Percentiles rank a stretch among this genome's conserved stretches.
These are phyloP conservation scores for Rubia tinctorum DNA, from an alignment of 305 asterid species.

Conservation along the genomic window DNA sequence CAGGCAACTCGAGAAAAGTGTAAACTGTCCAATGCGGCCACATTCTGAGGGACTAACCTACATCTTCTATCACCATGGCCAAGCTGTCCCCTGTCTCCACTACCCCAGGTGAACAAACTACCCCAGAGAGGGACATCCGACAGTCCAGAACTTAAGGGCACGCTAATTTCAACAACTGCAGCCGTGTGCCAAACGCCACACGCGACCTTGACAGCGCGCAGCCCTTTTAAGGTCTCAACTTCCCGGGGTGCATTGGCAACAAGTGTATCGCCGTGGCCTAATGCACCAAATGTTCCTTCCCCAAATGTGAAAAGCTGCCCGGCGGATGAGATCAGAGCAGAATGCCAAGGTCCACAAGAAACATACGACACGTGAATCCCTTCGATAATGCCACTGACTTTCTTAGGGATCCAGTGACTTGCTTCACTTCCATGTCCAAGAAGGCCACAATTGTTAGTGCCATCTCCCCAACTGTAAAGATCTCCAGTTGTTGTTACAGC, in stretches of 20 bases:
- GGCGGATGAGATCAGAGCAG: slow-evolving; percentile 57
- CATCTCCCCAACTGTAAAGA: slow-evolving; percentile 86
- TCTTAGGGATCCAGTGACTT: slow-evolving; percentile 84
- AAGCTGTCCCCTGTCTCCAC: slow-evolving; percentile 71
- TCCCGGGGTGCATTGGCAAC: slow-evolving; percentile 46
- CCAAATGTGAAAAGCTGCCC: slow-evolving; percentile 79
- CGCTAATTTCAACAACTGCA: slow-evolving; percentile 55
- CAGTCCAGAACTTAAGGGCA: slow-evolving; percentile 23
- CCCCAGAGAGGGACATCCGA: slow-evolving; percentile 33
- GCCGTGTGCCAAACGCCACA: slow-evolving; percentile 98
- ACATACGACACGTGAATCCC: slow-evolving; percentile 67
- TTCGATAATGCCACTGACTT: slow-evolving; percentile 53
- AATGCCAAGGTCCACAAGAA: slow-evolving; percentile 95
- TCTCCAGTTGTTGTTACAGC: slow-evolving; percentile 82
- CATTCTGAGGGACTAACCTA: slow-evolving; percentile 46
- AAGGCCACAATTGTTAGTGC: slow-evolving; percentile 48
- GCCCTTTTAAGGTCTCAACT: slow-evolving; percentile 66
- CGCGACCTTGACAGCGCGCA: slow-evolving; percentile 48
- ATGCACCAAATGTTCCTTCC: slow-evolving; percentile 87
- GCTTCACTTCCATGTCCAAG: slow-evolving; percentile 73
- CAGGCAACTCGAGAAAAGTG: slow-evolving; percentile 63
- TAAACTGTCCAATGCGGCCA: slow-evolving; percentile 39
- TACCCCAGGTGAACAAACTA: slow-evolving; percentile 92
- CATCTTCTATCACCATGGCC: slow-evolving; percentile 60
- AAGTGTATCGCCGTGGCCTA: slow-evolving; percentile 69